A percentile compares a stretch with the other conserved stretches of the same genome.
These are phyloP conservation scores for Glycine soja DNA, from an alignment of 306 rosid species.

Conservation along the genomic window DNA sequence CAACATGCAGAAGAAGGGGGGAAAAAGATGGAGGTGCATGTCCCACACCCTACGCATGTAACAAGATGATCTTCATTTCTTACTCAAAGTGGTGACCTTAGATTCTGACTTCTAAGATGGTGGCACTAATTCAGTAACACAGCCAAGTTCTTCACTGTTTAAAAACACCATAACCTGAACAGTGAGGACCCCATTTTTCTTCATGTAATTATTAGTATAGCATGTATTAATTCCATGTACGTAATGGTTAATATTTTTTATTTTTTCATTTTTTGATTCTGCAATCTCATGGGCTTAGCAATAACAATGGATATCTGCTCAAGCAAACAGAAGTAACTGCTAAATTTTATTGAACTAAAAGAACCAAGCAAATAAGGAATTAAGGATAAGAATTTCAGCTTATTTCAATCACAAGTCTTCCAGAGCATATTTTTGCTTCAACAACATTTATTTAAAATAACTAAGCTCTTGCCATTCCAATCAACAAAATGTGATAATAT, in stretches of 20 bases:
- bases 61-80: slow-evolving; percentile 7
- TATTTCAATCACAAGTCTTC: not conserved
- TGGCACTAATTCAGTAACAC: not conserved
- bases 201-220: not conserved
- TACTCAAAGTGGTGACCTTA: slow-evolving; percentile 19
- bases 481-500: not conserved
- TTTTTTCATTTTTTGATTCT: not conserved
- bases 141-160: not conserved
- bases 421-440: not conserved
- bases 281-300: not conserved
- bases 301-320: not conserved
- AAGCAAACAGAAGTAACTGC: not conserved
- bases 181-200: slow-evolving; percentile 37
- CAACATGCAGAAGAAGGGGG: slow-evolving; percentile 15
- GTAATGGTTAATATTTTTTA: not conserved
- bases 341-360: not conserved
- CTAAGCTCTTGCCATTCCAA: not conserved
- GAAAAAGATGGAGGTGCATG: not conserved
- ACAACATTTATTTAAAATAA: not conserved
- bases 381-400: not conserved
- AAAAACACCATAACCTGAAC: slow-evolving; percentile 36
- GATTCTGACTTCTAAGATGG: not conserved
- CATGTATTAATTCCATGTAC: slow-evolving; percentile 28
- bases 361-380: not conserved
- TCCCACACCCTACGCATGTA: not conserved